Percentiles rank a stretch among this genome's conserved stretches.
Conservation (phyloP, 208 protist genomes). For the Crithidia bombi region DNA sequence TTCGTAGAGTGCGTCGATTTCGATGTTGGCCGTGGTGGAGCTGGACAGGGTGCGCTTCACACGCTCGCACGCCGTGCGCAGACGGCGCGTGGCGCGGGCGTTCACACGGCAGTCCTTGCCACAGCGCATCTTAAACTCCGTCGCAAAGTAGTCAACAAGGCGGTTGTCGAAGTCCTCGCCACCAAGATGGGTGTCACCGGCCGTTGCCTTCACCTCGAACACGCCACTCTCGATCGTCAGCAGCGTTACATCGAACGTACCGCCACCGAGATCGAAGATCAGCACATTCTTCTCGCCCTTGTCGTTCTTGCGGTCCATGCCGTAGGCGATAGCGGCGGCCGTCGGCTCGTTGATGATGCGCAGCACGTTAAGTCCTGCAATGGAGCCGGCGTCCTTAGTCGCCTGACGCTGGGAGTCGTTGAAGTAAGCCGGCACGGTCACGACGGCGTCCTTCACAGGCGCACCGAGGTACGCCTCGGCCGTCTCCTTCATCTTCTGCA, state of each 20-base stretch:
- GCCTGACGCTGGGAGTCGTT: conserved; percentile 99
- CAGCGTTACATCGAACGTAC: conserved; percentile 99
- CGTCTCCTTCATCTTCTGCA: conserved; percentile 94
- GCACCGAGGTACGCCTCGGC: conserved; percentile 95
- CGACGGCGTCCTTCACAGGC: conserved; percentile 93
- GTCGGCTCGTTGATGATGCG: conserved; percentile 99
- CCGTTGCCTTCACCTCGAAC: conserved; percentile 99
- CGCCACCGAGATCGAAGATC: conserved; percentile 99
- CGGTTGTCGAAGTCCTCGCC: conserved; percentile 99
- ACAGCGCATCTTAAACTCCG: conserved; percentile 94
- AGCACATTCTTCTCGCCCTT: conserved; percentile 91
- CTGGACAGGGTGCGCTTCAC: conserved; percentile 98
- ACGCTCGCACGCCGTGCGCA: conserved; percentile 91
- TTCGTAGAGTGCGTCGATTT: conserved; percentile 98
- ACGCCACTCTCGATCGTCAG: conserved; percentile 99
- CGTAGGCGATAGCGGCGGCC: conserved; percentile 99
- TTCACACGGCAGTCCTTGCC: conserved; percentile 82
- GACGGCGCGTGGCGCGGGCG: conserved; percentile 74
- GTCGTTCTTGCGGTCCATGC: conserved; percentile 96
- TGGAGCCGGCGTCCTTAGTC: conserved; percentile 98
- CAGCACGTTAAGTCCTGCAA: conserved; percentile 97
- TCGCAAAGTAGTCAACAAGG: conserved; percentile 97
- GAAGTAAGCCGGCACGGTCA: conserved; percentile 99
- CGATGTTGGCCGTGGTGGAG: conserved; percentile 92
- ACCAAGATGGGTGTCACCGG: conserved; percentile 99